Base-by-base conservation (phyloP, 441 rosid species). In the Adansonia gregorii region DNA sequence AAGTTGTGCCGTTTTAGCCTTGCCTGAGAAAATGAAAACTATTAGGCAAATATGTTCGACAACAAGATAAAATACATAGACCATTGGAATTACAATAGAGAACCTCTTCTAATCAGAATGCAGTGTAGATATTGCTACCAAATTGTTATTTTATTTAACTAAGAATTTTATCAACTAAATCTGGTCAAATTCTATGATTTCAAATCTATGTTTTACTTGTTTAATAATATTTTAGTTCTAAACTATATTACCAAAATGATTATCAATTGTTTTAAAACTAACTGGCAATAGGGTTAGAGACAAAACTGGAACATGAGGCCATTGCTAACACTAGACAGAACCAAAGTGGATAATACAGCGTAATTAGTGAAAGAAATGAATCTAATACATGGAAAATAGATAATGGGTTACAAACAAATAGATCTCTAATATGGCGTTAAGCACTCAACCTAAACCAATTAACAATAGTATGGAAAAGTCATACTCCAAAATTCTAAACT, bases 1-100 rank as follows among this genome's bases (percentile, higher is more conserved):
- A 98, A 95, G 77, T 97, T 87, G 74, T 95, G 98, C 74, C 80
- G 86, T 86, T 95, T 95, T 77, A 95, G 78, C 84, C 96, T 89
- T 70, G 89, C 88, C 97, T 95, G 85, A 14, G 31, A 70, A 78
- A 74, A 70, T 52, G 65, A 80, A 61, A 31, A 14, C 67, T 31
- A 19, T 63, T 63, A 63, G 67, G 1, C 19, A 20, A 10, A 46
- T 39, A 55, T 58, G 60, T 41, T 73, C 22, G 20, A 43, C 4
- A 54, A 54, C 19, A 43, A 19, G n/a, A 48, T n/a, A 20, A 39
- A 71, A 22, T 22, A 39, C 49, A 35, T 19, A 59, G 41, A 10
- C 39, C 3, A 61, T 35, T 3, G 11, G 43, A 66, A 73, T 56
- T 6, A 55, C 54, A 46, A 59, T 7, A 15, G 22, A 75, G 43